These are phyloP conservation scores for Fusarium neocosmosporiellum DNA, from an alignment of 2,329 filamentous ascomycete genomes.

Conservation along the genomic window DNA sequence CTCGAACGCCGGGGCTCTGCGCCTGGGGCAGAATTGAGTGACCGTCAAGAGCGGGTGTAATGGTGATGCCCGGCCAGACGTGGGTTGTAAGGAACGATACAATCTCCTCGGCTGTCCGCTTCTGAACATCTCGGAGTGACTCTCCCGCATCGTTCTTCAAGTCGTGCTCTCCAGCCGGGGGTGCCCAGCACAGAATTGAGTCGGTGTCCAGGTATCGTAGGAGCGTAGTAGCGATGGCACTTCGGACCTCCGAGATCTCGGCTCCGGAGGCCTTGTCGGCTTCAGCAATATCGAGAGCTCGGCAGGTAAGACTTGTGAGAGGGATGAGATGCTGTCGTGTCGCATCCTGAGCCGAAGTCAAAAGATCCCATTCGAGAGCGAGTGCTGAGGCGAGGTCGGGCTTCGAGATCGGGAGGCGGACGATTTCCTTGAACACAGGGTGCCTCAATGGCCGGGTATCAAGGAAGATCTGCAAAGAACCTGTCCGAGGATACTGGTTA, in stretches of 20 bases:
- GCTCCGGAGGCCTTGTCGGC: constrained; percentile 64
- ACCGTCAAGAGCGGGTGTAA: constrained; percentile 82
- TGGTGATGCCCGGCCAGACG: constrained; percentile 86
- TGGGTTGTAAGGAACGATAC: constrained; percentile 76
- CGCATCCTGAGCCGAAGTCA: constrained; percentile 85
- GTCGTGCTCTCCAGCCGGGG: constrained; percentile 62
- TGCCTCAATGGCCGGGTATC: constrained; percentile 85
- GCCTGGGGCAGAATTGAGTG: constrained; percentile 79
- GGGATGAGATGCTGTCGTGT: constrained; percentile 90
- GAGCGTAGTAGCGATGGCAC: constrained; percentile 73
- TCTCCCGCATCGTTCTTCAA: constrained; percentile 60
- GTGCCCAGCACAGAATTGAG: constrained; percentile 89
- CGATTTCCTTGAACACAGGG: constrained; percentile 75
- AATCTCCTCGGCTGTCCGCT: constrained; percentile 74
- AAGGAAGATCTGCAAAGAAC: constrained; percentile 73
- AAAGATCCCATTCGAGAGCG: constrained; percentile 91
- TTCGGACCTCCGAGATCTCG: constrained; percentile 64
- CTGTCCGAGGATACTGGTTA: constrained; percentile 43
- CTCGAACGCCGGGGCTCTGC: constrained; percentile 79
- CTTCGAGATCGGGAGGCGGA: constrained; percentile 80
- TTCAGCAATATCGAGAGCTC: constrained; percentile 82
- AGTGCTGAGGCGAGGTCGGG: constrained; percentile 85
- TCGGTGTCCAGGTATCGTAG: constrained; percentile 94
- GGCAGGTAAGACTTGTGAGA: constrained; percentile 84
- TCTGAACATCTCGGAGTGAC: constrained; percentile 79